Evolutionary conservation across 2,329 filamentous ascomycete species (phyloP).

Genomic region (Claviceps humidiphila): DNA sequence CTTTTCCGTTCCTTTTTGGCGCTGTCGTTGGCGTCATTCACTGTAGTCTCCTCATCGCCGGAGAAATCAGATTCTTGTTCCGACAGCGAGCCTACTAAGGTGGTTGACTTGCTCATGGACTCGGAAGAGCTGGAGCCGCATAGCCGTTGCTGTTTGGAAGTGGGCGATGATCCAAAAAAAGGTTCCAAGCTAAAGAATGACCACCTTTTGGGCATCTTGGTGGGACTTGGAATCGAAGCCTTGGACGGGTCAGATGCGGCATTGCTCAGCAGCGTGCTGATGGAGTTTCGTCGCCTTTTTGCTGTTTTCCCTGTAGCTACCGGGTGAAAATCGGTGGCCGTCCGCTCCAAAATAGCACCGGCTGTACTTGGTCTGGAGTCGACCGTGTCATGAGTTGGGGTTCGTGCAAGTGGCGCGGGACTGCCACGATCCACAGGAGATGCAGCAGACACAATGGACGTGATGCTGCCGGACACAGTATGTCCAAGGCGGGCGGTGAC

Average conservation of each 20-base stretch:
- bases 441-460: conserved; percentile 56
- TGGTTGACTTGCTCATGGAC: conserved; percentile 17
- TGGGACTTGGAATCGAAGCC: conserved; percentile 32
- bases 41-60: conserved; percentile 11
- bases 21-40: conserved; percentile 8
- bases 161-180: conserved; percentile 30
- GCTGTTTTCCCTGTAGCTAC: conserved; percentile 15
- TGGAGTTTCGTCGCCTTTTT: conserved; percentile 44
- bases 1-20: conserved; percentile 20
- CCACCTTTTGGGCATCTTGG: conserved; percentile 43
- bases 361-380: conserved; percentile 55
- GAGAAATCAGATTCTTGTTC: conserved; percentile 23
- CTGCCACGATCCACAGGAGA: conserved; percentile 28
- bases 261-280: conserved; percentile 37
- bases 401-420: conserved; percentile 24
- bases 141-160: conserved; percentile 32
- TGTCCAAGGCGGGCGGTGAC: conserved; percentile 56
- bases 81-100: conserved; percentile 18
- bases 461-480: conserved; percentile 66
- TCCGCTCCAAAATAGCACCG: conserved; percentile 51
- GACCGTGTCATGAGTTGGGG: conserved; percentile 25
- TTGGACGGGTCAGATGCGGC: conserved; percentile 21
- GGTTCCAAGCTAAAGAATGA: conserved; percentile 50
- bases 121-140: conserved; percentile 34
- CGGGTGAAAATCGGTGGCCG: conserved; percentile 10